Evolutionary conservation across 805 yeast genomes (phyloP).

Genomic region (Lipomyces yamanashiensis): DNA sequence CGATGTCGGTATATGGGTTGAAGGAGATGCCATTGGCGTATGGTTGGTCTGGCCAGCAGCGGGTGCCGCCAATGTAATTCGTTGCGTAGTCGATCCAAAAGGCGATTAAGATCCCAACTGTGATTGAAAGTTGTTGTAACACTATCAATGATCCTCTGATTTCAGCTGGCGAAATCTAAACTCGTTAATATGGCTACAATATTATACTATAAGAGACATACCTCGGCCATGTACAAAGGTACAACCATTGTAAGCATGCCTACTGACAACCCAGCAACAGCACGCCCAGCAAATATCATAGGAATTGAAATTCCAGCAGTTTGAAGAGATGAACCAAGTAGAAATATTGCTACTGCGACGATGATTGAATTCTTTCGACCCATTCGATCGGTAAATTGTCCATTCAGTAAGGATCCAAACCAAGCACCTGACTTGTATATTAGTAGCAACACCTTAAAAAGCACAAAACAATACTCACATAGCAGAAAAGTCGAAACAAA

Average conservation of each 20-base stretch:
- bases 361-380: conserved; percentile 33
- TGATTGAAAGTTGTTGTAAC: conserved; percentile 41
- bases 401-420: conserved; percentile 33
- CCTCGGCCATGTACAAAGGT: conserved; percentile 44
- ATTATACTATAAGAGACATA: background rate
- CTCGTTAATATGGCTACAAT: background rate
- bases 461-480: conserved; percentile 9
- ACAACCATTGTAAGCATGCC: conserved; percentile 55
- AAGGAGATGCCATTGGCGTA: conserved; percentile 22
- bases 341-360: conserved; percentile 29
- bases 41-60: conserved; percentile 23
- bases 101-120: conserved; percentile 44
- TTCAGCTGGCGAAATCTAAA: conserved; percentile 37
- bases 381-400: conserved; percentile 28
- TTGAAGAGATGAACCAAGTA: conserved; percentile 32
- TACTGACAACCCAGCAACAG: conserved; percentile 57
- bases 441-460: background rate
- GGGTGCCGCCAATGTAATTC: conserved; percentile 49
- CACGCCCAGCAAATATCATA: conserved; percentile 51
- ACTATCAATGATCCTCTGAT: conserved; percentile 40
- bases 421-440: conserved; percentile 25
- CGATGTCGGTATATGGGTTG: conserved; percentile 26
- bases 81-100: conserved; percentile 50
- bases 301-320: conserved; percentile 44
- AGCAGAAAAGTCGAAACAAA: conserved; percentile 33